Evolutionary conservation across 164 flowering plant genomes (phyloP), one percentile per base, ranked within the genome.

Genomic region (Nymphaea thermarum): DNA sequence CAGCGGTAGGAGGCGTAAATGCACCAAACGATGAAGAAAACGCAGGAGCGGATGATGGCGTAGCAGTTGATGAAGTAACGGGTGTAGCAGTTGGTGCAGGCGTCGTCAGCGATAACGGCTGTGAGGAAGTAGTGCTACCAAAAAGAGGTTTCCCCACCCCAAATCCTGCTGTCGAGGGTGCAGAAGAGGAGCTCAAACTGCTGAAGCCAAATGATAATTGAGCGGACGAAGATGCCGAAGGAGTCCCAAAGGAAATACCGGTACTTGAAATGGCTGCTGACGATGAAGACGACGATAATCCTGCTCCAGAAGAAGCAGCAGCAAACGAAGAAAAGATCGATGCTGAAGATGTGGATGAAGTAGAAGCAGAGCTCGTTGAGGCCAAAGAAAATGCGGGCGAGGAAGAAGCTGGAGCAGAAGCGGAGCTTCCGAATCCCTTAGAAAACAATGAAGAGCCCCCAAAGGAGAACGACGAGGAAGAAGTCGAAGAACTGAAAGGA

Each of bases 201-300:
- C 71, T 65, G 41, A 77, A 75, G 6, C 77, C 77, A 45, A 75
- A 68, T 5, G 84, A 64, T 43, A 76, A 41, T 69, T 72, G 78
- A 43, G 75, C 69, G 42, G 53, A 45, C 53, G 74, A 67, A 41
- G 82, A 74, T 17, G 79, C 51, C 4, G 78, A 42, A 3, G 78
- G 73, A 53, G 82, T 74, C 12, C 77, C 87, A 65, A 80, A 82
- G 43, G 90, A 85, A 68, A 82, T 79, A 59, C 70, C 53, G 53
- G 53, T 45, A 10, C 53, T 45, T 45, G 53, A 45, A 45, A 45
- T 0, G 53, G 36, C 36, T 25, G 36, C 53, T 5, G 83, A 66
- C 11, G 79, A 61, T 15, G 77, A 62, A 51, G 77, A 25, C 10
- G 80, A 44, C 0, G 82, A 63, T 1, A 82, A 5, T 45, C 53